phyloP scores from a whole-genome alignment of 2,329 filamentous ascomycete species.

The Monilinia polystroma region DNA sequence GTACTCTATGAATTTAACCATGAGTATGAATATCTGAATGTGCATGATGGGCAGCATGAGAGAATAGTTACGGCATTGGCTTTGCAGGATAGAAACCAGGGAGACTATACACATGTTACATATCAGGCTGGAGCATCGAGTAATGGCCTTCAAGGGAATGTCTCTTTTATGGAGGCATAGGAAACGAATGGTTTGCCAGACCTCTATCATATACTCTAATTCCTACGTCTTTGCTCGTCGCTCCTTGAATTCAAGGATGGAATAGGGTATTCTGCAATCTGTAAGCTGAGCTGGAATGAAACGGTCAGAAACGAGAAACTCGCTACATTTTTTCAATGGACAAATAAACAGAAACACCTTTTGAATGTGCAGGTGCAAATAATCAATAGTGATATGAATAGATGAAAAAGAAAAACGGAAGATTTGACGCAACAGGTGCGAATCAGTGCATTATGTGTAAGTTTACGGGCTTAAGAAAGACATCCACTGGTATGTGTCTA shows the following conservation, averaged over 20 bases:
- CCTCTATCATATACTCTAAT: accelerated
- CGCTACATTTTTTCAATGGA: neutral
- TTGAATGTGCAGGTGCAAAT: neutral
- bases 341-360: neutral
- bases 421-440: neutral
- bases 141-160: neutral
- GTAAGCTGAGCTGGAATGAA: neutral
- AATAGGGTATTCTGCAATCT: neutral
- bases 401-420: neutral
- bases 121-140: neutral
- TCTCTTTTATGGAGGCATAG: slow-evolving; percentile 5
- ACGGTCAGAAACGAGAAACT: neutral
- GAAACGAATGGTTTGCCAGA: neutral
- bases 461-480: neutral
- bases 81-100: neutral
- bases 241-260: no score
- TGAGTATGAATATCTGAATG: neutral
- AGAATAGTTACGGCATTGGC: neutral
- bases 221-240: no score
- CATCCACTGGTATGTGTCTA: accelerated
- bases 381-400: neutral
- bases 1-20: neutral
- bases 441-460: neutral
- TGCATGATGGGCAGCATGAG: slow-evolving; percentile 1
- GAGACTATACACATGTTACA: neutral